These are phyloP conservation scores for Pseudonitzschia delicatissima DNA, from an alignment of 108 stramenopile species.

Conservation along the genomic window DNA sequence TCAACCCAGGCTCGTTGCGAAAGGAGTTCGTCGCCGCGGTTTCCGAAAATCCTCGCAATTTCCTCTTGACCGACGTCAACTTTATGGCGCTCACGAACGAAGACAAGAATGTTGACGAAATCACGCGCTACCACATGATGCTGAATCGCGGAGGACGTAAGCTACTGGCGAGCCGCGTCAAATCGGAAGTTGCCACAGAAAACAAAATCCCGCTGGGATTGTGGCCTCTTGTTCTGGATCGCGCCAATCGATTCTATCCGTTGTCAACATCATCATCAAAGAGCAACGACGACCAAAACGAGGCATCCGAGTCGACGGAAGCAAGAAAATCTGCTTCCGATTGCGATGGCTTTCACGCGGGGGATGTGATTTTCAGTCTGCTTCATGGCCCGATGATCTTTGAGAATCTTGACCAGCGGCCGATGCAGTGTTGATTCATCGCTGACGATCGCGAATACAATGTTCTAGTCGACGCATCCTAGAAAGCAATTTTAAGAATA, in stretches of 20 bases:
- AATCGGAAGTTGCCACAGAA: background rate
- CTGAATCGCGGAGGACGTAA: slow-evolving; percentile 24
- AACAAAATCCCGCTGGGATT: slow-evolving; percentile 18
- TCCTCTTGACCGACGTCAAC: background rate
- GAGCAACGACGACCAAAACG: background rate
- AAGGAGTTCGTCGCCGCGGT: slow-evolving; percentile 7
- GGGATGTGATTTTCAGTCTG: slow-evolving; percentile 21
- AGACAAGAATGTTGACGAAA: background rate
- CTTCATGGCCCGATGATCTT: slow-evolving; percentile 28
- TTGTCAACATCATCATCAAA: background rate
- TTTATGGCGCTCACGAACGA: background rate
- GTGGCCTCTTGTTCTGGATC: slow-evolving; percentile 27
- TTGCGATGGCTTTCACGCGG: slow-evolving; percentile 1
- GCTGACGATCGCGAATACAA: no score
- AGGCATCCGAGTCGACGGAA: background rate
- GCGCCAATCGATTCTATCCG: slow-evolving; percentile 18
- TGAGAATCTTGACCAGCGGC: background rate
- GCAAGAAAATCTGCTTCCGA: background rate
- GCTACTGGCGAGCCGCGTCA: slow-evolving; percentile 13
- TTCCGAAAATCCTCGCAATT: background rate
- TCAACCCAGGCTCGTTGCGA: background rate
- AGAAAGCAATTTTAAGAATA: no score
- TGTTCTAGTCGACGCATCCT: no score
- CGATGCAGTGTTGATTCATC: no score
- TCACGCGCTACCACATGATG: slow-evolving; percentile 5